phyloP scores from a whole-genome alignment of 495 filamentous ascomycete species.

The Bryoglossum gracile region DNA sequence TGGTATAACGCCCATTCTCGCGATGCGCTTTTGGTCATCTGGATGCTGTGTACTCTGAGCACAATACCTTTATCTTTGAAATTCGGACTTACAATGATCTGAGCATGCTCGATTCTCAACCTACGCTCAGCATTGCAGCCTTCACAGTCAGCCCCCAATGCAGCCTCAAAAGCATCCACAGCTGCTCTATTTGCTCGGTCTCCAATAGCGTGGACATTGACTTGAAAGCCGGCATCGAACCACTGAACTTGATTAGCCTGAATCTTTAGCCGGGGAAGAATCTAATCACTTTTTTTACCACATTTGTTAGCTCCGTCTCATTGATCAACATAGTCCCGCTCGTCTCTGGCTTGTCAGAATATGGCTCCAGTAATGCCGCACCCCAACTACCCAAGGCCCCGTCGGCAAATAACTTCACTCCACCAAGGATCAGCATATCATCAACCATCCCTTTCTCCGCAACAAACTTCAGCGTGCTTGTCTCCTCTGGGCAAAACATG shows the following conservation, averaged over 20 bases:
- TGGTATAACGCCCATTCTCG: constrained; percentile 49
- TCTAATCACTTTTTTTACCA: constrained; percentile 26
- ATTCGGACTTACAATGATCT: constrained; percentile 41
- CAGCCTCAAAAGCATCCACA: constrained; percentile 43
- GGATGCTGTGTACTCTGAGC: constrained; percentile 29
- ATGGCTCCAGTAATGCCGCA: constrained; percentile 54
- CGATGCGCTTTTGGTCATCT: constrained; percentile 48
- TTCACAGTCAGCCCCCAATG: constrained; percentile 37
- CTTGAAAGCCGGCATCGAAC: constrained; percentile 25
- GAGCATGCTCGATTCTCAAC: constrained; percentile 58
- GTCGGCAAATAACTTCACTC: constrained; percentile 35
- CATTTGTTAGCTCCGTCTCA: constrained; percentile 38
- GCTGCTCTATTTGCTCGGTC: constrained; percentile 54
- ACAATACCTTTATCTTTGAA: neutral
- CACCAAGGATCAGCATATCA: neutral
- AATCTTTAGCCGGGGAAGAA: too few relatives aligned
- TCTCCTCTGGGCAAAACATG: constrained; percentile 46
- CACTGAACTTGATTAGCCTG: constrained; percentile 13
- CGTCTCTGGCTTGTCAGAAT: constrained; percentile 47
- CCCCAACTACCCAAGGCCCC: constrained; percentile 60
- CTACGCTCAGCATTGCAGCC: constrained; percentile 41
- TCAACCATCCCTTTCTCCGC: constrained; percentile 9
- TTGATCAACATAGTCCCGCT: constrained; percentile 55
- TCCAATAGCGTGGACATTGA: constrained; percentile 49
- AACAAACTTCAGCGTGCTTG: constrained; percentile 16